Base-by-base conservation (phyloP, 768 basidiomycete genomes). In the Tulasnella sp. region DNA sequence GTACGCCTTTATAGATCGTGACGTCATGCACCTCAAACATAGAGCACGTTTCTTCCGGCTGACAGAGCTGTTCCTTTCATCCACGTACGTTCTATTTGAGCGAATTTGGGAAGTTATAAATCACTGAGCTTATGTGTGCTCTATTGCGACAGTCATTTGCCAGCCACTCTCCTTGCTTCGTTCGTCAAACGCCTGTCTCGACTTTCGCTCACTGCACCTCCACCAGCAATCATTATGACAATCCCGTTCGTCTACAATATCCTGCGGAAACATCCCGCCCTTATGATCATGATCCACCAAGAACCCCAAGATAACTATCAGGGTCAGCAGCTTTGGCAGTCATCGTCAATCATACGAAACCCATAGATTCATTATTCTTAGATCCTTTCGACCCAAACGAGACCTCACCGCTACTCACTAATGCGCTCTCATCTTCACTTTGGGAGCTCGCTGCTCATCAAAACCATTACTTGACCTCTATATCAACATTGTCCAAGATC, bases 221-320 rank as follows among this genome's bases (percentile, higher is more conserved):
- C 96, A 7, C 83, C 93, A 13, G 94, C 88, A 0, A 83, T 96
- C 29, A 78, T 99, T 60, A 86, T 93, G 77, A 75, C 89, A 66
- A 81, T 99, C 44, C 93, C 96, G 1, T 89, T 98, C 73, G 83
- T 85, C 5, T 98, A 98, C 74, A 98, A 98, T 68, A 76, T 93
- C 53, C 79, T 99, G 66, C 96, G 96, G 70, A 76, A 80, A 8
- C 95, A 98, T 70, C 93, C 94, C 2, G 81, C 84, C 0, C 78
- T 93, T 62, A 96, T 97, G 94, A 74, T 74, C 30, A 88, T 98
- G 86, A 88, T 98, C 34, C 96, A 98, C 70, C 80, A 85, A 17
- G 69, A 68, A 4, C 49, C 24, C 19, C 21, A 27, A 21, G 60
- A 52, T n/a, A 32, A 45, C n/a, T 56, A 60, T 30, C 21, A 23